Percentiles rank a stretch among this genome's conserved stretches.
Evolutionary conservation across 805 yeast species (phyloP).

Genomic region (Candida alai): DNA sequence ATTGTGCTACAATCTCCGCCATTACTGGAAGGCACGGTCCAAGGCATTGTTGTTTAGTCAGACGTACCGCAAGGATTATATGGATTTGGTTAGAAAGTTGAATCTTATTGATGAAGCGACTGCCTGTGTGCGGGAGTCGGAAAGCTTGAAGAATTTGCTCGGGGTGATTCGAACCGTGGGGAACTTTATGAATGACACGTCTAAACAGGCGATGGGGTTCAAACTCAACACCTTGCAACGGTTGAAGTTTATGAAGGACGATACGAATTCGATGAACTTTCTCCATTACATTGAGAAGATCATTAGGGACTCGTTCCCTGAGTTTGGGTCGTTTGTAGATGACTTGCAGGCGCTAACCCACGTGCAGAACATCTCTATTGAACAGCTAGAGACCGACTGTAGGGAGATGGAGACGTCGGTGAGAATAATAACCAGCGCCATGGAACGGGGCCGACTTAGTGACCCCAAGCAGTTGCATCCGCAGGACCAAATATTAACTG

Average conservation of each 20-base stretch:
- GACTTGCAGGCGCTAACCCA: slow-evolving; percentile 58
- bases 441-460: slow-evolving; percentile 81
- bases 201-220: slow-evolving; percentile 92
- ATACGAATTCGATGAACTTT: slow-evolving; percentile 80
- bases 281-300: slow-evolving; percentile 89
- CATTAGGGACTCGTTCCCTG: slow-evolving; percentile 81
- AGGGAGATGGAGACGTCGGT: slow-evolving; percentile 56
- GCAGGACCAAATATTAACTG: slow-evolving; percentile 61
- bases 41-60: slow-evolving; percentile 71
- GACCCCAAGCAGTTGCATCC: slow-evolving; percentile 81
- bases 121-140: slow-evolving; percentile 59
- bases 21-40: slow-evolving; percentile 91
- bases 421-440: slow-evolving; percentile 66
- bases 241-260: slow-evolving; percentile 86
- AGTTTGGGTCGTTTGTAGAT: slow-evolving; percentile 66
- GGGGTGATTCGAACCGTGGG: slow-evolving; percentile 89
- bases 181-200: slow-evolving; percentile 91
- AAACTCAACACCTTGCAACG: slow-evolving; percentile 85
- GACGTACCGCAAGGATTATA: slow-evolving; percentile 74
- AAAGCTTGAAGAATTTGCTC: slow-evolving; percentile 65
- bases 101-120: slow-evolving; percentile 72
- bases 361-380: slow-evolving; percentile 75
- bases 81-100: slow-evolving; percentile 64
- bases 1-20: slow-evolving; percentile 75
- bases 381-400: slow-evolving; percentile 76